These are phyloP conservation scores for Tolypocladium album DNA, from an alignment of 2,329 filamentous ascomycete species.

Conservation along the genomic window DNA sequence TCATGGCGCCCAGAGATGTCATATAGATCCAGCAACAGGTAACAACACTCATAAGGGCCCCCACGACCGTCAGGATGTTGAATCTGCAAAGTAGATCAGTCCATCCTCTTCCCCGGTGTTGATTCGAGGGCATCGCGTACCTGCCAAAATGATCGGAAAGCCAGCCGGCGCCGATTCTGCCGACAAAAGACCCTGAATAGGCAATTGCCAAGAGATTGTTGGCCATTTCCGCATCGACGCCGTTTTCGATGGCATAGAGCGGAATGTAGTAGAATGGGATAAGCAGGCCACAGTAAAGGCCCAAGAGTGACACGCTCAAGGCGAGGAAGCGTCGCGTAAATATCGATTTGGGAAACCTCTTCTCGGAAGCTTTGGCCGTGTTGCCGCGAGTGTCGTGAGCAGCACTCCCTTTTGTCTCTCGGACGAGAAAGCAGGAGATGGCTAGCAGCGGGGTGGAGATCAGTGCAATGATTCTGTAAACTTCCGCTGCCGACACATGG, in stretches of 20 bases:
- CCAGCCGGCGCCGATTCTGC: conserved; percentile 40
- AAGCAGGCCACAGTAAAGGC: conserved; percentile 17
- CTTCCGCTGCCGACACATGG: conserved; percentile 3
- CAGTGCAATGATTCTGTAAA: conserved; percentile 10
- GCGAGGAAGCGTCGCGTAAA: conserved; percentile 12
- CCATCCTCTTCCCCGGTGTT: neutral
- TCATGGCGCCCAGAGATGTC: conserved; percentile 6
- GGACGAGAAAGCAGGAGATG: conserved; percentile 16
- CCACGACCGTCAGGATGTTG: conserved; percentile 25
- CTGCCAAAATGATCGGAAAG: conserved; percentile 40
- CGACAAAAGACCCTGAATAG: conserved; percentile 44
- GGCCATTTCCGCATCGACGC: conserved; percentile 35
- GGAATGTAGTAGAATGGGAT: conserved; percentile 25
- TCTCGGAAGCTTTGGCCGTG: conserved; percentile 3
- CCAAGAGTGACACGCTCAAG: conserved; percentile 11
- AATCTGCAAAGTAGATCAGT: conserved; percentile 13
- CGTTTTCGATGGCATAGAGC: conserved; percentile 37
- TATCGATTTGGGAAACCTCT: conserved; percentile 15
- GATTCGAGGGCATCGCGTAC: neutral
- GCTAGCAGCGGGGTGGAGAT: conserved; percentile 14
- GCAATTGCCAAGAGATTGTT: conserved; percentile 54
- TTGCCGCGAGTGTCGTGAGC: conserved; percentile 7
- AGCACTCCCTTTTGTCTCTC: conserved; percentile 9
- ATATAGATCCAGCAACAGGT: conserved; percentile 20
- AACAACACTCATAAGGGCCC: conserved; percentile 12